Evolutionary conservation across 495 filamentous ascomycete genomes (phyloP).

Genomic region (Aspergillus avenaceus): DNA sequence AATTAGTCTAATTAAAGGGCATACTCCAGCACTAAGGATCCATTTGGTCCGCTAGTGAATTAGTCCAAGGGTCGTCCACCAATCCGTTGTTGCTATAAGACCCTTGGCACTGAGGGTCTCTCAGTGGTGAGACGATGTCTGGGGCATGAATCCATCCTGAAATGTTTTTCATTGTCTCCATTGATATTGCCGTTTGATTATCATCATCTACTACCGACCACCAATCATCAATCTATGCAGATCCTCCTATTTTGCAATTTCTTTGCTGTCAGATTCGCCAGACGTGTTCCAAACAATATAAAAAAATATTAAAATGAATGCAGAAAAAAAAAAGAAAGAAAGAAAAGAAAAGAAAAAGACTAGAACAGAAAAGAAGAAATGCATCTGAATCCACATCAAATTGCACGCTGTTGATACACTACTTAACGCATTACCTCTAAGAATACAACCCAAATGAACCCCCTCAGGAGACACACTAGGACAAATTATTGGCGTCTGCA

Average conservation of each 20-base stretch:
- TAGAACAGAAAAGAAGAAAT: background rate
- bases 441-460: constrained; percentile 5
- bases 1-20: background rate
- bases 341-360: too few species aligned
- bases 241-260: too few species aligned
- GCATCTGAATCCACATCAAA: constrained; percentile 4
- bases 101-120: background rate
- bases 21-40: background rate
- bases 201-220: too few species aligned
- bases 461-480: background rate
- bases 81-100: background rate
- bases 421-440: constrained; percentile 15
- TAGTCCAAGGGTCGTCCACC: background rate
- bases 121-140: background rate
- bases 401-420: constrained; percentile 14
- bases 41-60: background rate
- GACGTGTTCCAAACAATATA: too few species aligned
- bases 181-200: too few species aligned
- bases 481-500: constrained; percentile 1
- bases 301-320: too few species aligned
- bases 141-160: background rate
- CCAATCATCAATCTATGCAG: too few species aligned
- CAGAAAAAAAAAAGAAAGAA: too few species aligned
- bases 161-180: background rate
- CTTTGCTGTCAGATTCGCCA: too few species aligned